phyloP scores from a whole-genome alignment of 2,329 filamentous ascomycete species.

The Ilyonectria destructans region DNA sequence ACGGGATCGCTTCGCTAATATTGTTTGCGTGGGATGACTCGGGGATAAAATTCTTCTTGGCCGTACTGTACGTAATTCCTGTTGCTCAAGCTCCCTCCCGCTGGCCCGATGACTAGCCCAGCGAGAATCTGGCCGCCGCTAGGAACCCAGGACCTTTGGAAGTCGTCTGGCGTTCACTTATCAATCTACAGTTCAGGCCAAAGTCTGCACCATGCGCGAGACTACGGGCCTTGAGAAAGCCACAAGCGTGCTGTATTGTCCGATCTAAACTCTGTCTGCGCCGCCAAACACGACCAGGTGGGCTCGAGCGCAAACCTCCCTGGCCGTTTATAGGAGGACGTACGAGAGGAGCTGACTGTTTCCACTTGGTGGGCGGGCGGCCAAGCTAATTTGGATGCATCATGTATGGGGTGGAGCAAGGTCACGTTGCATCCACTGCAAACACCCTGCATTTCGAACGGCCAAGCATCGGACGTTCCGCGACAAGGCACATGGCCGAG shows the following conservation, averaged over 20 bases:
- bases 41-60: conserved; percentile 6
- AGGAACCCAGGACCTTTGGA: background rate
- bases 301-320: background rate
- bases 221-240: background rate
- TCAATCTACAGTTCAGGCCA: background rate
- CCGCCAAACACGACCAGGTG: background rate
- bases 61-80: background rate
- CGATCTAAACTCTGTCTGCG: conserved; percentile 2
- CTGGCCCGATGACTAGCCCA: background rate
- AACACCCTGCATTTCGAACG: conserved; percentile 19
- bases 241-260: background rate
- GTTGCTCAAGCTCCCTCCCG: background rate
- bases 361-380: background rate
- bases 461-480: conserved; percentile 5
- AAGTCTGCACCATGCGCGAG: background rate
- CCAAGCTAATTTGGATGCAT: conserved; percentile 1
- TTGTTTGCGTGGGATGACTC: conserved; percentile 23
- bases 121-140: background rate
- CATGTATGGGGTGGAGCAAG: conserved; percentile 17
- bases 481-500: background rate
- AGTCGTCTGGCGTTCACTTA: background rate
- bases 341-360: background rate
- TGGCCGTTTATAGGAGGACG: background rate
- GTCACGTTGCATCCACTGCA: conserved; percentile 30
- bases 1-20: conserved; percentile 15